Percentiles rank a stretch among this genome's conserved stretches.
phyloP scores from a whole-genome alignment of 306 rosid species.

The Pachyrhizus erosus region DNA sequence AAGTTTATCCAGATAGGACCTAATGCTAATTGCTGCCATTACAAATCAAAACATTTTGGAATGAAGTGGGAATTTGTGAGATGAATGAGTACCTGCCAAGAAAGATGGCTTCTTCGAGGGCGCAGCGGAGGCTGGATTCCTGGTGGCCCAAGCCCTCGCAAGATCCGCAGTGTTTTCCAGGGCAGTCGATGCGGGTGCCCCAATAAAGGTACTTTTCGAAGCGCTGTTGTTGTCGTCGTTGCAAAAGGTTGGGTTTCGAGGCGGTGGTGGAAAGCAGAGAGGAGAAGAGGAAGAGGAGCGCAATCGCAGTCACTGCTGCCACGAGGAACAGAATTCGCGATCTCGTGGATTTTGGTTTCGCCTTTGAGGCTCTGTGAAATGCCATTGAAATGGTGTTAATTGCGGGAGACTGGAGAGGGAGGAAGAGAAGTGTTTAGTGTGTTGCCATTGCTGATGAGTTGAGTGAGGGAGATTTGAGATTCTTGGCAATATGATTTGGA shows the following conservation, averaged over 20 bases:
- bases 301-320: conserved; percentile 3
- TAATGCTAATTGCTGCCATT: no score
- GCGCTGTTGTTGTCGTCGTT: background rate
- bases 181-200: conserved; percentile 92
- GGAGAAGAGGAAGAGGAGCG: conserved; percentile 25
- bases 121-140: conserved; percentile 97
- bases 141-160: conserved; percentile 97
- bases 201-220: conserved; percentile 73
- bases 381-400: background rate
- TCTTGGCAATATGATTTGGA: background rate
- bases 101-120: conserved; percentile 87
- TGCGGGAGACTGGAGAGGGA: background rate
- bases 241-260: background rate
- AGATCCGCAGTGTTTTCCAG: conserved; percentile 85
- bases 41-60: no score
- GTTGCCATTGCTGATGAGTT: background rate
- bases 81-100: conserved; percentile 65
- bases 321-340: conserved; percentile 12
- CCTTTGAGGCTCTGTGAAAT: conserved; percentile 8
- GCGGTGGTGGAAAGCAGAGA: conserved; percentile 24
- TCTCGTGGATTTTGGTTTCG: conserved; percentile 5
- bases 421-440: background rate
- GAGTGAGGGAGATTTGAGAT: background rate
- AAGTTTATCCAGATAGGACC: no score
- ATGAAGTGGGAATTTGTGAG: no score